Base-by-base conservation (phyloP, 192 early-diverging fungal species). In the Backusella parvicylindrica region DNA sequence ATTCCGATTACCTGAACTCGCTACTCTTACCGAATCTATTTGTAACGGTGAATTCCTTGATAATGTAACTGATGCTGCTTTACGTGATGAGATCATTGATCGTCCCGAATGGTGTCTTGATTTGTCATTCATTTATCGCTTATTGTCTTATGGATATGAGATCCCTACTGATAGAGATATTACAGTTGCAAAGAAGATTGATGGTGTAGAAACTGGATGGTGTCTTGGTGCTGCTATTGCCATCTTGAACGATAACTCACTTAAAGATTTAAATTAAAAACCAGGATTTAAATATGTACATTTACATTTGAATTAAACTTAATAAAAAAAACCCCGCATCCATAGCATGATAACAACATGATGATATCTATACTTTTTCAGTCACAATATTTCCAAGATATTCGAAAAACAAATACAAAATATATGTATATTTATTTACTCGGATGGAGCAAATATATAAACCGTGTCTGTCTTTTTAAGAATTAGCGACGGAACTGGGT, bases 181-280 rank as follows among this genome's bases (percentile, higher is more conserved):
- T 7, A 87, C 88, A 53, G 89, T 89, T n/a, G 87, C 92, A 16
- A 91, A 94, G 76, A 95, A 95, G 84, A 94, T 96, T 77, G 84
- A 91, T 63, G 93, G 89, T 23, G 87, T 93, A 26, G 94, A 96
- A 76, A 94, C 91, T 31, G 95, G 95, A 8, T 96, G 95, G 95
- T 91, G 90, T 78, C 77, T 96, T 31, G 95, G 95, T n/a, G 93
- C 92, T 2, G 88, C 93, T 18, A 87, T 96, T 72, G 86, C 91
- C 26, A 77, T 96, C 33, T 79, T 94, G 30, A 91, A 92, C 64
- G 77, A 77, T 65, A 64, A 36, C 18, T 65, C 63, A 9, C 38
- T 73, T 30, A 41, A 47, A 31, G 68, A 70, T 70, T 23, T 68
- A 26, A 13, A 30, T 70, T 70, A 30, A 60, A 9, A 38, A 28